Evolutionary conservation across 192 early-diverging fungal species (phyloP).

Genomic region (Podila horticola): DNA sequence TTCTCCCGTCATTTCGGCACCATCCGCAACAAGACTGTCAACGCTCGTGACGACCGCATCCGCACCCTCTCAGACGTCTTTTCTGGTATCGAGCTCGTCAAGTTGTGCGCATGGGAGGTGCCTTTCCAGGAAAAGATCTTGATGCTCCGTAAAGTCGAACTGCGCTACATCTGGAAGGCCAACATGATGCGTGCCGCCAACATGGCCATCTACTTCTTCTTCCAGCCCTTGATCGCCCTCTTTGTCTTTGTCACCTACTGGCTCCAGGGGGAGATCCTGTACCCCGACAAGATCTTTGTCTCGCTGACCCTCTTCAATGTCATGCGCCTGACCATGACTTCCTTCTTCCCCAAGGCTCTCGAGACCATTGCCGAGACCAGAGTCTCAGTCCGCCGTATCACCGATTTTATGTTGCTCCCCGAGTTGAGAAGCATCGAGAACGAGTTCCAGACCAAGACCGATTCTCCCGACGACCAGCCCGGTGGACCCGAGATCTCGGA

Average conservation of each 20-base stretch:
- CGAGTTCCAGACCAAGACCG: constrained; percentile 18
- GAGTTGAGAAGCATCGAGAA: constrained; percentile 46
- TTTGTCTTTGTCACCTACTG: constrained; percentile 50
- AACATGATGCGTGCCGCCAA: constrained; percentile 52
- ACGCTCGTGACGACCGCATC: constrained; percentile 50
- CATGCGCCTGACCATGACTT: constrained; percentile 54
- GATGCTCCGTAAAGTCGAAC: constrained; percentile 43
- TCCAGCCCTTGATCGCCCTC: constrained; percentile 44
- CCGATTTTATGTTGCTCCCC: constrained; percentile 51
- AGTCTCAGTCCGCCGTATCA: constrained; percentile 47
- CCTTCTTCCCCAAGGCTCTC: constrained; percentile 53
- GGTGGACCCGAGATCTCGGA: constrained; percentile 4
- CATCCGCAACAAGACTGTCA: constrained; percentile 44
- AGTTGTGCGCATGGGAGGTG: constrained; percentile 54
- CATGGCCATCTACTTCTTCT: constrained; percentile 55
- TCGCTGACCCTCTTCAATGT: constrained; percentile 53
- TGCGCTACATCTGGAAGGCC: constrained; percentile 47
- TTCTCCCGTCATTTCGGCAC: constrained; percentile 47
- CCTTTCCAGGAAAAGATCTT: constrained; percentile 53
- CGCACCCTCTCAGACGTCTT: constrained; percentile 53
- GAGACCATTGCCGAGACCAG: constrained; percentile 53
- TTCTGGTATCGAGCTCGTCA: constrained; percentile 53
- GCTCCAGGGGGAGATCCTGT: constrained; percentile 27
- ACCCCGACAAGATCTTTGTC: constrained; percentile 51
- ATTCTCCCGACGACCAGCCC: neutral